Conservation (phyloP, 179 eudicot genomes). For the Corrigiola litoralis region DNA sequence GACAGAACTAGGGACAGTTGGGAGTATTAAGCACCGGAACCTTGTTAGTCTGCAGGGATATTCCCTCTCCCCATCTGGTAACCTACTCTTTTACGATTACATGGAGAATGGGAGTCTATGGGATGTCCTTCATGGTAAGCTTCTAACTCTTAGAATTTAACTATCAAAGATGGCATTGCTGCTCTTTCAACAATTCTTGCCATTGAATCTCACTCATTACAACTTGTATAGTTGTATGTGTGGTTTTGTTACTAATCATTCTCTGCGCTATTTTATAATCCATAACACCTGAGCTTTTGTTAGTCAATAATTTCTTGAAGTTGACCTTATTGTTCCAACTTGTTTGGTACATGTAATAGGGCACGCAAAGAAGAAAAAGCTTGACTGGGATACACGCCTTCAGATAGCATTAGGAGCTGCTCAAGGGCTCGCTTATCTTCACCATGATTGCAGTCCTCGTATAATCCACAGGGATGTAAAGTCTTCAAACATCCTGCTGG, state of each 20-base stretch:
- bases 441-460: slow-evolving; percentile 94
- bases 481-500: slow-evolving; percentile 88
- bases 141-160: too few relatives aligned
- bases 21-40: slow-evolving; percentile 94
- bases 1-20: slow-evolving; percentile 91
- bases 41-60: slow-evolving; percentile 93
- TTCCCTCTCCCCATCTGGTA: slow-evolving; percentile 79
- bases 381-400: slow-evolving; percentile 89
- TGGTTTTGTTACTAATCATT: not conserved
- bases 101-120: slow-evolving; percentile 98
- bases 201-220: too few relatives aligned
- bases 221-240: too few relatives aligned
- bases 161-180: too few relatives aligned
- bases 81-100: slow-evolving; percentile 93
- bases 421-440: slow-evolving; percentile 92
- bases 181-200: too few relatives aligned
- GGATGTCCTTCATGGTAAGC: slow-evolving; percentile 94
- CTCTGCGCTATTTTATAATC: not conserved
- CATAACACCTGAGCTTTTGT: too few relatives aligned
- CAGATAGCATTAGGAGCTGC: slow-evolving; percentile 86
- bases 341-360: slow-evolving; percentile 29
- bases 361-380: slow-evolving; percentile 74
- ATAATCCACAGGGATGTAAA: slow-evolving; percentile 95
- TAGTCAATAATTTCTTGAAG: not conserved
- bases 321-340: not conserved